Evolutionary conservation across 306 rosid species (phyloP), one percentile per base, ranked within the genome.

Genomic region (Rosa rugosa): DNA sequence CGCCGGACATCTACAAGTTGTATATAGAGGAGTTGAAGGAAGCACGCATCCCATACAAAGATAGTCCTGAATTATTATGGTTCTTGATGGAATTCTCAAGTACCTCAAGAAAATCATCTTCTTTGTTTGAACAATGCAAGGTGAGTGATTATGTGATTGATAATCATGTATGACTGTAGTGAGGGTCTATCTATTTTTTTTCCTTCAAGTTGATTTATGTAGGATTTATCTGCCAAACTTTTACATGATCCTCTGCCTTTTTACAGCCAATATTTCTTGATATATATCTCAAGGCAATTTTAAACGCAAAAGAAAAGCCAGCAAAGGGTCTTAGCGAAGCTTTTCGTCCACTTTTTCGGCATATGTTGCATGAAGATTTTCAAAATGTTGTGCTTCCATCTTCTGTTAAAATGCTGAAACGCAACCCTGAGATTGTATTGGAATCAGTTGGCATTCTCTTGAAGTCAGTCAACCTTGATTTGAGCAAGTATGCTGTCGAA

Each of bases 351-450:
- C 97, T 95, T 81, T 91, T 91, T 84, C 79, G 69, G 67, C 90
- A 79, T 80, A 82, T 93, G 91, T 80, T 81, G 40, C 98, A 91
- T 72, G 96, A 91, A 81, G 99, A 95, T 84, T 90, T 95, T 75
- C 96, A 89, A 80, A 85, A 72, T 81, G 66, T 80, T 34, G 94
- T 95, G 82, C 67, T 95, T 75, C 97, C 97, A 0, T 91, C 97
- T 27, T 83, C 98, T 82, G 80, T 95, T 73, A 95, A 95, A 91
- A 92, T 95, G 99, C 92, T 95, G 74, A 95, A 95, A 81, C 93
- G 99, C 64, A 95, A 93, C 86, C 99, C 99, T 10, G 99, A 95
- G 91, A 92, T 93, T 86, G 92, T 90, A 80, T 84, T 95, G 91
- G 99, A 95, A 82, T 89, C 98, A 8, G 89, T 91, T 85, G 92